phyloP scores from a whole-genome alignment of 306 rosid species.

The Purshia tridentata region DNA sequence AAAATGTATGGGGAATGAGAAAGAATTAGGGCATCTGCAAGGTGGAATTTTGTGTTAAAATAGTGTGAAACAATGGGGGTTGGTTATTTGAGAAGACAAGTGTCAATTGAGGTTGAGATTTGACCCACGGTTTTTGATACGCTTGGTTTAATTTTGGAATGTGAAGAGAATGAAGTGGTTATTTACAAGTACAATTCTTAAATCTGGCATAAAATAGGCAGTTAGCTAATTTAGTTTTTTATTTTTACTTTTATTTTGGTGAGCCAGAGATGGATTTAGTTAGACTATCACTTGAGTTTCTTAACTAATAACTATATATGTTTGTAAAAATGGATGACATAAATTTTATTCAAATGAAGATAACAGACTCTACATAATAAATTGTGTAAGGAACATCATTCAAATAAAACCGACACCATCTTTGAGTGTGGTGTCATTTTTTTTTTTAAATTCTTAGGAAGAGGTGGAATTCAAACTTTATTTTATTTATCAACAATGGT shows the following conservation, averaged over 20 bases:
- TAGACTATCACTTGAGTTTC: neutral
- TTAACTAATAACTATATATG: conserved; percentile 4
- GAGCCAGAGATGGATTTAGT: too few species aligned
- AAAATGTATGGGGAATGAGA: neutral
- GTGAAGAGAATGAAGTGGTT: neutral
- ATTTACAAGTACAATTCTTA: neutral
- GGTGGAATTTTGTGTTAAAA: conserved; percentile 7
- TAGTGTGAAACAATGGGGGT: neutral
- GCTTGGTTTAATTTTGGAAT: conserved; percentile 3
- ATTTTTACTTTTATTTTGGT: neutral
- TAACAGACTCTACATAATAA: too few species aligned
- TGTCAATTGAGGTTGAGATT: neutral
- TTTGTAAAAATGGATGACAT: too few species aligned
- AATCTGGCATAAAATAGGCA: neutral
- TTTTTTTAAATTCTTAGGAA: too few species aligned
- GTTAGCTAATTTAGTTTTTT: neutral
- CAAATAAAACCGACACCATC: too few species aligned
- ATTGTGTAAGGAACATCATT: too few species aligned
- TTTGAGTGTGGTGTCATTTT: too few species aligned
- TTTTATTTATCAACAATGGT: too few species aligned
- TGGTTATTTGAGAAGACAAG: neutral
- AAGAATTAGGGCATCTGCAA: neutral
- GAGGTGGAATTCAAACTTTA: too few species aligned
- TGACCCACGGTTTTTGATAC: conserved; percentile 4
- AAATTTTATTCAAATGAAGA: too few species aligned